Conservation (phyloP, 495 filamentous ascomycete species). For the Trichoderma asperelloides region DNA sequence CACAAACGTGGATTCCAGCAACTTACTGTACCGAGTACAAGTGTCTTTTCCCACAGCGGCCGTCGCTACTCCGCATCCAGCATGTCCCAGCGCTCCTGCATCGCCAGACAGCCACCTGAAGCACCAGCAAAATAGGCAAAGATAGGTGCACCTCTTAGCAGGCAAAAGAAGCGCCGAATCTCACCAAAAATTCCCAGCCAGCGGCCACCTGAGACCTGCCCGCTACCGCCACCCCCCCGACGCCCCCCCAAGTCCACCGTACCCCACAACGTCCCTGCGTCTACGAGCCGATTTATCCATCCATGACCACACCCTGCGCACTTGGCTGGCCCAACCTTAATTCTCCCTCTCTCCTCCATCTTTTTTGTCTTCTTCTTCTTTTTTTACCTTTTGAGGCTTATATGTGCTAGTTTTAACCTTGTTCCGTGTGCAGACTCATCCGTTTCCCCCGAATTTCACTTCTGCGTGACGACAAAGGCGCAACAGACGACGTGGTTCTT, state of each 20-base stretch:
- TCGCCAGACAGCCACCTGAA: not conserved
- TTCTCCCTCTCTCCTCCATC: constrained; percentile 1
- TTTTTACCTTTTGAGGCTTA: constrained; percentile 6
- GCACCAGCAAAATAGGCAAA: no score
- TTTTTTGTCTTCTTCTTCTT: not conserved
- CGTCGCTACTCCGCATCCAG: not conserved
- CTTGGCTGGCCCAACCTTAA: constrained; percentile 1
- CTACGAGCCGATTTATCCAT: constrained; percentile 12
- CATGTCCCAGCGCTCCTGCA: not conserved
- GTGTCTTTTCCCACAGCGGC: no score
- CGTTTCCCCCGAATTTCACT: not conserved
- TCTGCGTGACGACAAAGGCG: not conserved
- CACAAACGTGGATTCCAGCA: no score
- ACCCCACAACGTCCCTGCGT: constrained; percentile 8
- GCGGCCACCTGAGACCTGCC: not conserved
- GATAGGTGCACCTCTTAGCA: no score
- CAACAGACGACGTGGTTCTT: no score
- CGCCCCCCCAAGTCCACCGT: not conserved
- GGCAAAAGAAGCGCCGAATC: not conserved
- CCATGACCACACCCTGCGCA: constrained; percentile 5
- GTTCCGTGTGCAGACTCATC: constrained; percentile 4
- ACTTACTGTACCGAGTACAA: no score
- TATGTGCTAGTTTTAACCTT: constrained; percentile 1
- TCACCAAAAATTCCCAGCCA: not conserved
- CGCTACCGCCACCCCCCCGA: not conserved